Base-by-base conservation (phyloP, 202 grass and related monocot genomes). In the Bolboschoenoplectus hybrid region DNA sequence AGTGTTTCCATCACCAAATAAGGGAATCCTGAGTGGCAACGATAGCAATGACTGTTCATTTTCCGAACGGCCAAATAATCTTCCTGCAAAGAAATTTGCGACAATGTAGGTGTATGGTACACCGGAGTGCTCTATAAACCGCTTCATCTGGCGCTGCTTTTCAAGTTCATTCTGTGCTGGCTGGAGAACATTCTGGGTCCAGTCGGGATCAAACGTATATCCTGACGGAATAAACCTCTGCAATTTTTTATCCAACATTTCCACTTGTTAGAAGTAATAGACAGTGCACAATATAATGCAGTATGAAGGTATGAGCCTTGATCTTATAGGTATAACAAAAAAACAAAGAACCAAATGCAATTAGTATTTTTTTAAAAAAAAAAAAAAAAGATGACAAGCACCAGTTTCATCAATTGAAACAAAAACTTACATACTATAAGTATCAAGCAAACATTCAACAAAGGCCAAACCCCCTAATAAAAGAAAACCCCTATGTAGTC, bases 1-100 rank as follows among this genome's bases (percentile, higher is more conserved):
- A 16, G 41, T 11, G 72, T 83, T 87, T 45, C 86, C 86, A 57
- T 87, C 86, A 47, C 86, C 86, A 36, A 83, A 87, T 19, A 87
- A 35, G 5, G 35, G 56, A 64, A 87, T 39, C 71, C 50, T 74
- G 66, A 26, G 35, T 82, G 14, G 77, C 79, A 68, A 51, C 57
- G 65, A 61, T n/a, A 67, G 10, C 63, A 17, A 40, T 63, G 43
- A 35, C 64, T 39, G 55, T 17, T 52, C 7, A 63, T 82, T 62
- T 19, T 34, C 49, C 0, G 55, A 45, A 50, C 49, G 56, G 9
- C 75, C 75, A 41, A 87, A 45, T 41, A 83, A 74, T 26, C 46
- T 44, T 32, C 86, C 86, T 1, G 86, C 86, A 43, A 82, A 87
- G 49, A 60, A 87, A 61, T 82, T 82, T 20, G 17, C 71, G 19